phyloP scores from a whole-genome alignment of 2,329 filamentous ascomycete species.

The Chaetomiaceae sp. region DNA sequence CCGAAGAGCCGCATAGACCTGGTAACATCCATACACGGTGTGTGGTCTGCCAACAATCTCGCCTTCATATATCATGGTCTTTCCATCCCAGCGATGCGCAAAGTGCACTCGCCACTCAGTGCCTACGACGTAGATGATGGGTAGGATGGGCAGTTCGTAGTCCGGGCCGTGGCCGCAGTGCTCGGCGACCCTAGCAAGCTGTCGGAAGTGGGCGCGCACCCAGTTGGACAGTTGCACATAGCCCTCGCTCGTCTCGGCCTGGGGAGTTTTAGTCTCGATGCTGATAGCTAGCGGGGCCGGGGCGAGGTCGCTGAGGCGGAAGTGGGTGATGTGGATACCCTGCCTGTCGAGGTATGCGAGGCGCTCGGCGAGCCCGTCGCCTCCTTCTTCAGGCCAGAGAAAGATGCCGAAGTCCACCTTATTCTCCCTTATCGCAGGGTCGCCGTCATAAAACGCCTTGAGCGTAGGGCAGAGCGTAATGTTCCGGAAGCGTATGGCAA shows the following conservation, averaged over 20 bases:
- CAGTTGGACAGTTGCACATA: constrained; percentile 10
- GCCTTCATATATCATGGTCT: constrained; percentile 11
- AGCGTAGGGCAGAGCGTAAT: constrained; percentile 9
- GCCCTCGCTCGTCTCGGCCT: constrained; percentile 1
- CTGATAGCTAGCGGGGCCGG: constrained; percentile 8
- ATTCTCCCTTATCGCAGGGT: constrained; percentile 8
- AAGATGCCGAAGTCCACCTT: constrained; percentile 10
- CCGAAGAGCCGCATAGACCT: constrained; percentile 8
- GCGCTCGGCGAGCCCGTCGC: constrained; percentile 4
- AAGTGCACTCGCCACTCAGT: constrained; percentile 7
- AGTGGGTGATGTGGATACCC: constrained; percentile 4
- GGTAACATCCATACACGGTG: constrained; percentile 12
- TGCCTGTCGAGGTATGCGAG: constrained; percentile 7
- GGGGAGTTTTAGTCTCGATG: constrained; percentile 10
- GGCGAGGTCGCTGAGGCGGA: constrained; percentile 8
- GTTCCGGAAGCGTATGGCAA: constrained; percentile 6
- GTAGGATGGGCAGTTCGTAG: constrained; percentile 3
- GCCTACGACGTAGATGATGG: constrained; percentile 8
- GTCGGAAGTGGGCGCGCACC: constrained; percentile 11
- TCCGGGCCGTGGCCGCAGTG: neutral
- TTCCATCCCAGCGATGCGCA: constrained; percentile 9
- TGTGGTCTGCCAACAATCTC: constrained; percentile 2
- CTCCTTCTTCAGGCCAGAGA: constrained; percentile 2
- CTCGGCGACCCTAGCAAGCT: constrained; percentile 5
- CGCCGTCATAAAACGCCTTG: constrained; percentile 3